Percentiles rank a stretch among this genome's conserved stretches.
phyloP scores from a whole-genome alignment of 441 rosid species.

The Corymbia citriodora region DNA sequence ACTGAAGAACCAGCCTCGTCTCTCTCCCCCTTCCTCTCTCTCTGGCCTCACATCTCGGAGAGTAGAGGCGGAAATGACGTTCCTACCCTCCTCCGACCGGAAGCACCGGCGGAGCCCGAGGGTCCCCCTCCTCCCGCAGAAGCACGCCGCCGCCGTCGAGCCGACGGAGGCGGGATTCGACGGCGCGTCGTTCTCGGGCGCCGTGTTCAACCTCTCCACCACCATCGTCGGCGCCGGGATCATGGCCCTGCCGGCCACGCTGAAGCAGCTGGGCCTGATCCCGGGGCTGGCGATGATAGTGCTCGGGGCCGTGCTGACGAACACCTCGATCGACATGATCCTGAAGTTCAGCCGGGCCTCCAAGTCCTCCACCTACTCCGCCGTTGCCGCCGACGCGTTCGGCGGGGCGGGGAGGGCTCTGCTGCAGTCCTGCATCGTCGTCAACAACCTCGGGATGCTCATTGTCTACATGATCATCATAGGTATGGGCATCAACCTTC shows the following conservation, averaged over 20 bases:
- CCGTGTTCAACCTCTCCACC: constrained; percentile 61
- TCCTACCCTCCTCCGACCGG: constrained; percentile 24
- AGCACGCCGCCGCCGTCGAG: constrained; percentile 5
- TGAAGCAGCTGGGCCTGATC: constrained; percentile 50
- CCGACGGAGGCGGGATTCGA: constrained; percentile 20
- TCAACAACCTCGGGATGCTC: constrained; percentile 63
- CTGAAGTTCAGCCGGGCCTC: constrained; percentile 46
- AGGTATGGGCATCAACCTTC: constrained; percentile 11
- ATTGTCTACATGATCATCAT: constrained; percentile 61
- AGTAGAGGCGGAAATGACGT: constrained; percentile 12
- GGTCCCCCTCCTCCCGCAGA: constrained; percentile 34
- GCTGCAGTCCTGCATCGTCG: constrained; percentile 48
- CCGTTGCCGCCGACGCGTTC: constrained; percentile 39
- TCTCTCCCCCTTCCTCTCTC: neutral
- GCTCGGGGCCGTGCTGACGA: constrained; percentile 38
- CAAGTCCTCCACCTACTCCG: constrained; percentile 42
- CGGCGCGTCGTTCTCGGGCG: constrained; percentile 52
- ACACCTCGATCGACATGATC: constrained; percentile 41
- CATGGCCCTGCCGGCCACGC: constrained; percentile 59
- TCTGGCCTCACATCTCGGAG: neutral
- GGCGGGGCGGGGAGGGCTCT: constrained; percentile 37
- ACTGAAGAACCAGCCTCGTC: neutral
- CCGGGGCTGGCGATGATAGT: constrained; percentile 44
- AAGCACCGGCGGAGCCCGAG: constrained; percentile 38
- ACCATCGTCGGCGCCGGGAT: constrained; percentile 62